Conservation (phyloP, 73 alveolate species). For the Paraurostyla sp. region DNA sequence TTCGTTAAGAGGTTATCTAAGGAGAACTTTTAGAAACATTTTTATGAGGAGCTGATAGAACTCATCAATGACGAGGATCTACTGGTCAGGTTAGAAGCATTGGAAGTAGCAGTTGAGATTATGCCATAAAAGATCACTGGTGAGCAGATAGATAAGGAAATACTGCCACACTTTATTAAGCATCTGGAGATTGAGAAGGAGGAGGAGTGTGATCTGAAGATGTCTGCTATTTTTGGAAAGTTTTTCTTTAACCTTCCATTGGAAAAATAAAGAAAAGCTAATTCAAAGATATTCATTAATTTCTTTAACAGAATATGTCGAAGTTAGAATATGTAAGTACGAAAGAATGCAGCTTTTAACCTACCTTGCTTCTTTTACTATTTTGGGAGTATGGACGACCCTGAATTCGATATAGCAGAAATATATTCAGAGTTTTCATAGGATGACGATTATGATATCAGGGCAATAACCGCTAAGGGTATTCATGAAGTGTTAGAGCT, state of each 20-base stretch:
- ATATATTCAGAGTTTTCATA: conserved; percentile 11
- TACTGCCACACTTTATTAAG: background rate
- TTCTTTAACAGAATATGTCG: background rate
- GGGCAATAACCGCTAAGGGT: conserved; percentile 8
- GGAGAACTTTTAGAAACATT: background rate
- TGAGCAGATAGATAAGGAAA: background rate
- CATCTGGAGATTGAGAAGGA: conserved; percentile 32
- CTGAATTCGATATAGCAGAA: conserved; percentile 35
- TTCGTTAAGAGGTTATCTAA: background rate
- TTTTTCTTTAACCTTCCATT: conserved; percentile 24
- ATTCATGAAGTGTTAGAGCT: conserved; percentile 31
- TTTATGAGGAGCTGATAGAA: conserved; percentile 26
- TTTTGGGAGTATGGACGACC: conserved; percentile 11
- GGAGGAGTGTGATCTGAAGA: conserved; percentile 17
- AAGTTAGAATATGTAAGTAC: background rate
- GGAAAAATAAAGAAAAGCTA: background rate
- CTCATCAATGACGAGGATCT: conserved; percentile 37
- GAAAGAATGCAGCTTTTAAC: conserved; percentile 35
- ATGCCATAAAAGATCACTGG: background rate
- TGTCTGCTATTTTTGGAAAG: background rate
- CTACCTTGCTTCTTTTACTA: conserved; percentile 45
- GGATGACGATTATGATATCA: conserved; percentile 13
- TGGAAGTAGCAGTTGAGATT: conserved; percentile 34
- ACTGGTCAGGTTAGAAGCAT: conserved; percentile 25
- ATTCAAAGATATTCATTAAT: background rate